phyloP scores from a whole-genome alignment of 2,329 filamentous ascomycete genomes.

The Colletotrichum lentis region DNA sequence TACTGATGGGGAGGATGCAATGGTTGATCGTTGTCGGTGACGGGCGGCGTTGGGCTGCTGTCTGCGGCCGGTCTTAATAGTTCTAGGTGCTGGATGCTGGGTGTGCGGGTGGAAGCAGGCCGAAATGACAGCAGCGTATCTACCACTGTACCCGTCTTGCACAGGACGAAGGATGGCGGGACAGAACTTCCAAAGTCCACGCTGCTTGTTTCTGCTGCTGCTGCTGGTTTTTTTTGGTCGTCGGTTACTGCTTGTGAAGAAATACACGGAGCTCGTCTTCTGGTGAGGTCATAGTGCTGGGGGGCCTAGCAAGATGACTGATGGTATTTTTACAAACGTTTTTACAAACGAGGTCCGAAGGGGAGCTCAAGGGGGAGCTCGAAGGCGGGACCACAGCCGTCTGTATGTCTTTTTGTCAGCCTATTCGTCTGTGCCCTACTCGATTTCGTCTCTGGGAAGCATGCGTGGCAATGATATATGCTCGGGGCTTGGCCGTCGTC shows the following conservation, averaged over 20 bases:
- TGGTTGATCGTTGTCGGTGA: slow-evolving; percentile 7
- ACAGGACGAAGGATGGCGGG: background rate
- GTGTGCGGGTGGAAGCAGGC: background rate
- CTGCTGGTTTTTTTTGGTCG: background rate
- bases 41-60: slow-evolving; percentile 24
- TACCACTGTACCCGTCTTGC: background rate
- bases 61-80: slow-evolving; percentile 21
- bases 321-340: slow-evolving; percentile 13
- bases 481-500: slow-evolving; percentile 20
- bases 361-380: background rate
- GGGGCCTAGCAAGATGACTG: slow-evolving; percentile 20
- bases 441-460: slow-evolving; percentile 4
- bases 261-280: slow-evolving; percentile 20
- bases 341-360: slow-evolving; percentile 15
- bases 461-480: slow-evolving; percentile 14
- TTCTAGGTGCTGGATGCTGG: background rate
- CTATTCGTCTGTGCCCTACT: slow-evolving; percentile 4
- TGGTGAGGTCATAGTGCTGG: slow-evolving; percentile 38
- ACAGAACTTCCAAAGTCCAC: background rate
- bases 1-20: slow-evolving; percentile 15
- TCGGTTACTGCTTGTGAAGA: slow-evolving; percentile 17
- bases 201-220: background rate
- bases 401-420: no score
- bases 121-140: background rate
- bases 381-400: slow-evolving; percentile 15